Conservation (phyloP, 768 basidiomycete species). For the Hypholoma fasciculare region DNA sequence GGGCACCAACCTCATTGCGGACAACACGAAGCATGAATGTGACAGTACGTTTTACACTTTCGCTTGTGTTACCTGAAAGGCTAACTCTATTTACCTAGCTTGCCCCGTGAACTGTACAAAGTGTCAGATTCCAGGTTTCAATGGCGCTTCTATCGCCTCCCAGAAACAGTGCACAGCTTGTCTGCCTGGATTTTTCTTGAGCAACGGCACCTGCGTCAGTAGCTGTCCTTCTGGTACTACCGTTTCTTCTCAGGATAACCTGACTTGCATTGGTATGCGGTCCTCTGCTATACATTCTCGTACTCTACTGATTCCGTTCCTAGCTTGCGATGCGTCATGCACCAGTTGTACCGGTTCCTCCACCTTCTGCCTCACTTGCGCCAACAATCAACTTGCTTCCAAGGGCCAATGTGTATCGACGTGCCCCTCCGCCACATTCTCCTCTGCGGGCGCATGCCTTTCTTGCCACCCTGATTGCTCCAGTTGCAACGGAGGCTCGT, state of each 20-base stretch:
- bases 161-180: constrained; percentile 78
- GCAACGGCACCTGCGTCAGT: constrained; percentile 64
- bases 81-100: constrained; percentile 34
- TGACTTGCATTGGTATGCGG: constrained; percentile 61
- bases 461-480: constrained; percentile 83
- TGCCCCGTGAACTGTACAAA: constrained; percentile 78
- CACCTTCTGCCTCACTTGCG: constrained; percentile 73
- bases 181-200: constrained; percentile 75
- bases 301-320: neutral
- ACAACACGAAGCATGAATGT: constrained; percentile 77
- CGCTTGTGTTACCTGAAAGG: neutral
- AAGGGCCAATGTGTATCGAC: constrained; percentile 69
- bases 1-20: constrained; percentile 65
- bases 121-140: constrained; percentile 75
- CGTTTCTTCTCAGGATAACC: constrained; percentile 66
- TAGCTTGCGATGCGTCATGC: constrained; percentile 75
- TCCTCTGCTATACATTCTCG: neutral
- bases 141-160: constrained; percentile 57
- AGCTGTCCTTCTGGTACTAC: constrained; percentile 76
- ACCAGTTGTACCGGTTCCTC: constrained; percentile 66
- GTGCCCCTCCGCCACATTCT: constrained; percentile 72
- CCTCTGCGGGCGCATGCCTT: constrained; percentile 63
- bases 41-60: constrained; percentile 54
- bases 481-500: constrained; percentile 69
- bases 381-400: constrained; percentile 64